These are phyloP conservation scores for Alternaria longipes DNA, from an alignment of 2,329 filamentous ascomycete genomes.

Conservation along the genomic window DNA sequence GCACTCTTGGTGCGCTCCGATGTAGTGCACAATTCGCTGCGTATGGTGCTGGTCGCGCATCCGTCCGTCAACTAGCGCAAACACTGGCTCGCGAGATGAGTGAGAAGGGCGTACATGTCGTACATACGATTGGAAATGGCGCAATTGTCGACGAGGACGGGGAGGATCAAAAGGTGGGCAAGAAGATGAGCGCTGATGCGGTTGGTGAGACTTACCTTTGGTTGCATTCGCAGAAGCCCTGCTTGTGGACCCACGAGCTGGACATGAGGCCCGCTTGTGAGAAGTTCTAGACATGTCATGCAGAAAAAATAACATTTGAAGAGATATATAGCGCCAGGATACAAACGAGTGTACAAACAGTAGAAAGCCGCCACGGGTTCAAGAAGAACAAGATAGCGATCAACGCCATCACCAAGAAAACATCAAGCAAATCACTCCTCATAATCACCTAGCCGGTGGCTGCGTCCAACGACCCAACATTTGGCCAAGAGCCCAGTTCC, in stretches of 20 bases:
- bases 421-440: not conserved
- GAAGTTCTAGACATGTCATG: slow-evolving; percentile 52
- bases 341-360: not conserved
- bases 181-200: slow-evolving; percentile 67
- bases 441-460: slow-evolving; percentile 56
- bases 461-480: slow-evolving; percentile 74
- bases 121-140: slow-evolving; percentile 68
- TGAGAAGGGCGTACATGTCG: slow-evolving; percentile 65
- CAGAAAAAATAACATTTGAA: not conserved
- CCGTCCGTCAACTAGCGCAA: slow-evolving; percentile 65
- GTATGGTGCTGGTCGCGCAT: slow-evolving; percentile 64
- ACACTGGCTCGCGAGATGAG: slow-evolving; percentile 66
- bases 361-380: not conserved
- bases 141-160: slow-evolving; percentile 62
- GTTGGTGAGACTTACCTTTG: slow-evolving; percentile 66
- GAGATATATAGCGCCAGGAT: not conserved
- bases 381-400: not conserved
- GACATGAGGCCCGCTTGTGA: slow-evolving; percentile 62
- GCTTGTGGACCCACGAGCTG: slow-evolving; percentile 63
- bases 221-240: slow-evolving; percentile 59
- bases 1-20: slow-evolving; percentile 63
- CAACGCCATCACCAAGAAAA: not conserved
- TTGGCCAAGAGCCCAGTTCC: slow-evolving; percentile 69
- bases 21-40: slow-evolving; percentile 64
- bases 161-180: slow-evolving; percentile 59